Evolutionary conservation across 176 grass and related monocot species (phyloP).

Genomic region (bread wheat (Triticum aestivum)): IWGSC_CS_RefSeq_v2.1 NC_057806.1:302520361-302520860

Average conservation of each 20-base stretch:
- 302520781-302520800: background rate
- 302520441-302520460: background rate
- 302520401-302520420: too few species aligned
- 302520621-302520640: too few species aligned
- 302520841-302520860: background rate
- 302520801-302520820: background rate
- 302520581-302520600: too few species aligned
- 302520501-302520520: background rate
- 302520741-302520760: background rate
- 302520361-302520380: too few species aligned
- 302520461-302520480: background rate
- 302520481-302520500: background rate
- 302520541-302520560: too few species aligned
- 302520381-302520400: too few species aligned
- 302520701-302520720: background rate
- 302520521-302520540: background rate
- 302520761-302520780: background rate
- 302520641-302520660: background rate
- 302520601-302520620: too few species aligned
- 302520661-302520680: background rate
- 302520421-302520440: too few species aligned
- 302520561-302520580: too few species aligned
- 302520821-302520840: background rate
- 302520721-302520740: background rate
- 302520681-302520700: too few species aligned